These are phyloP conservation scores for Didymella pomorum DNA, from an alignment of 2,329 filamentous ascomycete genomes.

Conservation along the genomic window DNA sequence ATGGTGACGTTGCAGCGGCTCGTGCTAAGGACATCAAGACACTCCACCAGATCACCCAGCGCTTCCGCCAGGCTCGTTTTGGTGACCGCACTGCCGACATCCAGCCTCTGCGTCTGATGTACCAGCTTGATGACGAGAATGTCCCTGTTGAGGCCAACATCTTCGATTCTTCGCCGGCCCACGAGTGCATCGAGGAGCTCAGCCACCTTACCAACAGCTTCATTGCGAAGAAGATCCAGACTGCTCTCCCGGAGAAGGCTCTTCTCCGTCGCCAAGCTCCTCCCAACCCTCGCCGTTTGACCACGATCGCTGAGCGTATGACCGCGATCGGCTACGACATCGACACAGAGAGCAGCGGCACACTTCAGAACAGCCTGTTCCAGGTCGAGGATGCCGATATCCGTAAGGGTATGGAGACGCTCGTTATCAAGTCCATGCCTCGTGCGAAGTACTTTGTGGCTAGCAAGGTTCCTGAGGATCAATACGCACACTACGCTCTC, in stretches of 20 bases:
- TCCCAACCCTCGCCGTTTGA: slow-evolving; percentile 86
- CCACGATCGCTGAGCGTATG: slow-evolving; percentile 94
- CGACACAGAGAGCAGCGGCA: slow-evolving; percentile 87
- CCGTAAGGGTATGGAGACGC: slow-evolving; percentile 96
- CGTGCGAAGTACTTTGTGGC: slow-evolving; percentile 94
- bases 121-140: slow-evolving; percentile 97
- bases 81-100: slow-evolving; percentile 80
- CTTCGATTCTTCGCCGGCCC: slow-evolving; percentile 86
- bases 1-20: slow-evolving; percentile 70
- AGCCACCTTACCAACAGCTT: slow-evolving; percentile 91
- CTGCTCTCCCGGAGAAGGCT: slow-evolving; percentile 87
- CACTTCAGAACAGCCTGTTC: slow-evolving; percentile 93
- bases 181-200: slow-evolving; percentile 94
- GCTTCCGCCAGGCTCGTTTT: slow-evolving; percentile 88
- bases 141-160: slow-evolving; percentile 96
- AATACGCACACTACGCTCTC: slow-evolving; percentile 87
- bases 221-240: slow-evolving; percentile 82
- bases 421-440: slow-evolving; percentile 93
- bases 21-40: slow-evolving; percentile 80
- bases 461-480: slow-evolving; percentile 77
- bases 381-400: slow-evolving; percentile 87
- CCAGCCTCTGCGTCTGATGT: slow-evolving; percentile 84
- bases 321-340: slow-evolving; percentile 87
- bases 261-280: slow-evolving; percentile 85
- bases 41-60: slow-evolving; percentile 81